Percentiles rank a stretch among this genome's conserved stretches.
phyloP scores from a whole-genome alignment of 352 stramenopile species.

The Phytophthora ramorum region DNA sequence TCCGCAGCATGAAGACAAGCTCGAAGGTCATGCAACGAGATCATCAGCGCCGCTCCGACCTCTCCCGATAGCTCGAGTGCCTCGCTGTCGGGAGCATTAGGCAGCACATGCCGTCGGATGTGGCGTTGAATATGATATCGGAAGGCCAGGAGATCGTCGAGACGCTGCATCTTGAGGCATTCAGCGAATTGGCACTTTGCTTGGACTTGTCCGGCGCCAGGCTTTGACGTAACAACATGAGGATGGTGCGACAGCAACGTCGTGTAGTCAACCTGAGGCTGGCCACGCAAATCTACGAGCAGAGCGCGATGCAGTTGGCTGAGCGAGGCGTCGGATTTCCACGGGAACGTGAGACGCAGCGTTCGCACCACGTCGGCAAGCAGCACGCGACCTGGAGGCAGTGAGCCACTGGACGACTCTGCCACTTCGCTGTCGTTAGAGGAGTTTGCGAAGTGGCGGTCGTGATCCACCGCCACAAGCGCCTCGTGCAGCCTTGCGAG shows the following conservation, averaged over 20 bases:
- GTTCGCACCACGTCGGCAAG: slow-evolving; percentile 56
- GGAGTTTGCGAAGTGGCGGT: slow-evolving; percentile 39
- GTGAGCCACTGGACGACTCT: neutral
- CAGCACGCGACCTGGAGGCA: slow-evolving; percentile 37
- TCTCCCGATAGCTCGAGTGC: neutral
- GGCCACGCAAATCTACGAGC: slow-evolving; percentile 50
- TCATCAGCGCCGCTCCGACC: slow-evolving; percentile 34
- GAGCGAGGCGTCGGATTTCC: slow-evolving; percentile 60
- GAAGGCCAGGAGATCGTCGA: slow-evolving; percentile 69
- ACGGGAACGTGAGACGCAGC: slow-evolving; percentile 61
- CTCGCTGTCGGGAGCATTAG: slow-evolving; percentile 1
- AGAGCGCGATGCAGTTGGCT: slow-evolving; percentile 52
- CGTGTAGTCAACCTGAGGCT: slow-evolving; percentile 49
- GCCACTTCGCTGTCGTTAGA: neutral
- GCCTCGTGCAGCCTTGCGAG: slow-evolving; percentile 57
- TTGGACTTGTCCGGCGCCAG: neutral
- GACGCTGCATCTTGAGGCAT: slow-evolving; percentile 59
- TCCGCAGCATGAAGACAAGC: slow-evolving; percentile 57
- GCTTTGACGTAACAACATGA: slow-evolving; percentile 3
- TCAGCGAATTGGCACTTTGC: slow-evolving; percentile 40
- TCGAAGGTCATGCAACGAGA: slow-evolving; percentile 53
- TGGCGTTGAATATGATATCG: slow-evolving; percentile 47
- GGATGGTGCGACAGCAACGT: slow-evolving; percentile 36
- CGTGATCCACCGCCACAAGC: slow-evolving; percentile 54
- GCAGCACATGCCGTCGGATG: slow-evolving; percentile 35